Conservation (phyloP, 2,329 filamentous ascomycete genomes). For the Phoma sp. region DNA sequence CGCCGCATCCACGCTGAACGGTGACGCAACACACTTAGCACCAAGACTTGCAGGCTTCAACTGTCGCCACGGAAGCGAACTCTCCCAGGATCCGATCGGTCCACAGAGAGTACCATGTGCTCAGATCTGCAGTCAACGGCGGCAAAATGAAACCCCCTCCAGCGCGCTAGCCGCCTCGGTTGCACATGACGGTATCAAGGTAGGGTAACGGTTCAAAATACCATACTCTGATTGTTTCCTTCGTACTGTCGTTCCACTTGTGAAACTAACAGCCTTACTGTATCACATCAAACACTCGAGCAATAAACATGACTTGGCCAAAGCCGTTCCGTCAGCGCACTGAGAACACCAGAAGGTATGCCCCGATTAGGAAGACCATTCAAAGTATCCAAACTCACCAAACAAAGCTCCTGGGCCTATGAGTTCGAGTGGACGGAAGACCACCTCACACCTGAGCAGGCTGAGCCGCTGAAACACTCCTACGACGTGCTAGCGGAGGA, state of each 20-base stretch:
- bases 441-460: conserved; percentile 67
- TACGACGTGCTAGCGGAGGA: conserved; percentile 75
- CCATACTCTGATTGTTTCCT: neutral
- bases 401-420: conserved; percentile 66
- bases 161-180: conserved; percentile 34
- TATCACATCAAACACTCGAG: neutral
- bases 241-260: neutral
- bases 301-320: conserved; percentile 51
- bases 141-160: conserved; percentile 25
- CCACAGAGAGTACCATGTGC: conserved; percentile 9
- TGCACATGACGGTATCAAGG: conserved; percentile 38
- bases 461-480: conserved; percentile 66
- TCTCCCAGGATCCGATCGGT: conserved; percentile 7
- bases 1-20: conserved; percentile 10
- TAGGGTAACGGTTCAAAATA: neutral
- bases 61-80: conserved; percentile 8
- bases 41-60: conserved; percentile 11
- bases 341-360: conserved; percentile 54
- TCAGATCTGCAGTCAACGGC: conserved; percentile 14
- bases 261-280: neutral
- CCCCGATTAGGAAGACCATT: conserved; percentile 24
- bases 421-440: conserved; percentile 72
- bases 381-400: conserved; percentile 19
- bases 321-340: conserved; percentile 54
- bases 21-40: conserved; percentile 19